Evolutionary conservation across 768 basidiomycete genomes (phyloP).

Genomic region (Krasilnikovozyma curviuscula): DNA sequence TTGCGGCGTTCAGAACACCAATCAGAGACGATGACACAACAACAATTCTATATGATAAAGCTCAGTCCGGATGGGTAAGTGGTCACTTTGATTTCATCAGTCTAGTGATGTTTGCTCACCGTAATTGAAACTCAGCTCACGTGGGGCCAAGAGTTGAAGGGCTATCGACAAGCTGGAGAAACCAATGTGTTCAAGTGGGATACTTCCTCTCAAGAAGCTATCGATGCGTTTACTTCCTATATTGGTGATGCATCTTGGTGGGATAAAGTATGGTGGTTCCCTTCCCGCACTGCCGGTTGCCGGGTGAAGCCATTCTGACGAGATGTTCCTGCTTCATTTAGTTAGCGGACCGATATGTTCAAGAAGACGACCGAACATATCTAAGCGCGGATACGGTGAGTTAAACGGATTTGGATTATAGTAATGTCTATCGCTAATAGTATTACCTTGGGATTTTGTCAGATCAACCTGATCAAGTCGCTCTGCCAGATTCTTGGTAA

Average conservation of each 20-base stretch:
- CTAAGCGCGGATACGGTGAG: no score
- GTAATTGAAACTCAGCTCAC: no score
- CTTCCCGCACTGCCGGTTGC: background rate
- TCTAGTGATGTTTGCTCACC: no score
- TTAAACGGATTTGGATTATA: no score
- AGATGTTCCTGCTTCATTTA: slow-evolving; percentile 33
- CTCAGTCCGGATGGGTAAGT: slow-evolving; percentile 8
- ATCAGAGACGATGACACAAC: slow-evolving; percentile 6
- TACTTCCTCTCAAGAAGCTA: background rate
- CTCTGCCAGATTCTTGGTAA: slow-evolving; percentile 55
- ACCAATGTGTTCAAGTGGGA: slow-evolving; percentile 8
- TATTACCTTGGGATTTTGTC: no score
- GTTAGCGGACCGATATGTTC: slow-evolving; percentile 49
- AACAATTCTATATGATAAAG: slow-evolving; percentile 9
- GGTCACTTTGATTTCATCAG: no score
- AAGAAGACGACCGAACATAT: slow-evolving; percentile 58
- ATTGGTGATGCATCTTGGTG: slow-evolving; percentile 6
- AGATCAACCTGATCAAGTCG: slow-evolving; percentile 31
- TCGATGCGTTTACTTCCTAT: background rate
- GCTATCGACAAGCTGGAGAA: slow-evolving; percentile 9
- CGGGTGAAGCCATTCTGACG: background rate
- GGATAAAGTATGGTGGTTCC: no score
- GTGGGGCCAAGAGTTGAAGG: slow-evolving; percentile 5
- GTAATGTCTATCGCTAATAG: no score
- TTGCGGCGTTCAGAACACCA: background rate